Evolutionary conservation across 768 basidiomycete species (phyloP).

Genomic region (Daedaleopsis nitida): DNA sequence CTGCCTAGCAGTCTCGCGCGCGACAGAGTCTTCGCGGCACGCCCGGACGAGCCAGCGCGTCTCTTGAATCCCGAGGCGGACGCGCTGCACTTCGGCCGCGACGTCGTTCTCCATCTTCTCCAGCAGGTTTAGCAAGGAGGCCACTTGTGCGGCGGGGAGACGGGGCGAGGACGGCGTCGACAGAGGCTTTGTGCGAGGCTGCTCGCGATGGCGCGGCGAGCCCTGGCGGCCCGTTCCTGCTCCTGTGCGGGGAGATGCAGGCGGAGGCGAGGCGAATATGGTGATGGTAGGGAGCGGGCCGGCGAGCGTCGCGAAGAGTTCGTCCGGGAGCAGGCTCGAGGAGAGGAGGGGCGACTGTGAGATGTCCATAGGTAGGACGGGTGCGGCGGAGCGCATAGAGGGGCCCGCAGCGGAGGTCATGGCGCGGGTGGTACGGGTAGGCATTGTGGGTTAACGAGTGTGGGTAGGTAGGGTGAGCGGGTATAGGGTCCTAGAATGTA

Average conservation of each 20-base stretch:
- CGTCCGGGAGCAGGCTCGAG: conserved; percentile 17
- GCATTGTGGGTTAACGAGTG: background rate
- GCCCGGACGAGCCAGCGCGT: conserved; percentile 21
- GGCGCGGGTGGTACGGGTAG: conserved; percentile 3
- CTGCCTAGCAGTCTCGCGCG: conserved; percentile 7
- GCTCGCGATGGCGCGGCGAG: conserved; percentile 4
- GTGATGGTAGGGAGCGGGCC: conserved; percentile 18
- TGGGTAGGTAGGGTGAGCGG: background rate
- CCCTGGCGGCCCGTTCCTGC: background rate
- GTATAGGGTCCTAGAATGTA: background rate
- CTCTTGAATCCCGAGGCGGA: conserved; percentile 29
- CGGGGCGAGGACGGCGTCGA: conserved; percentile 11
- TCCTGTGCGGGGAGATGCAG: background rate
- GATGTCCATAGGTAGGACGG: conserved; percentile 30
- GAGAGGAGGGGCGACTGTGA: conserved; percentile 35
- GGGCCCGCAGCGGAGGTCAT: no score
- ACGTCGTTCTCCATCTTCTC: conserved; percentile 39
- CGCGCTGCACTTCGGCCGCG: conserved; percentile 28
- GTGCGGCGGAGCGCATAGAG: conserved; percentile 18
- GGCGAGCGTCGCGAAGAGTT: conserved; percentile 22
- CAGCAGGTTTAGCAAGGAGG: conserved; percentile 36
- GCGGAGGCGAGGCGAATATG: conserved; percentile 2
- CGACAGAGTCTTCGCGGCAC: conserved; percentile 20
- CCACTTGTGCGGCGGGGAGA: conserved; percentile 25
- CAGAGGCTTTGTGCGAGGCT: conserved; percentile 1